Evolutionary conservation across 1,139 yeast species (phyloP), one percentile per base, ranked within the genome.

Genomic region (Debaryomycetaceae sp.): DNA sequence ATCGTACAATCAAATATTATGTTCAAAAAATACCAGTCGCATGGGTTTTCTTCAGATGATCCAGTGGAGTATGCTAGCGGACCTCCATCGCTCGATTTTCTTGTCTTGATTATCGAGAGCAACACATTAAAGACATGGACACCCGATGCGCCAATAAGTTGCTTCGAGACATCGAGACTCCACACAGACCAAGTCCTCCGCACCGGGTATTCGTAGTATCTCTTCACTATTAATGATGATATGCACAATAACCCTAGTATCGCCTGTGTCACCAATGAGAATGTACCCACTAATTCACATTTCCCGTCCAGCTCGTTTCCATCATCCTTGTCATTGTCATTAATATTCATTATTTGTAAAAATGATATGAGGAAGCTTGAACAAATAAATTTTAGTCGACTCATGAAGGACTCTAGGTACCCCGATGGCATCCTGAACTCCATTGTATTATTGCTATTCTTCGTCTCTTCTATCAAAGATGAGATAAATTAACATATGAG

Each of bases 21-120:
- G 57, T 87, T 93, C 45, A 93, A 71, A 57, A 93, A 91, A 66
- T 93, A 93, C 95, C 97, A 91, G 54, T 86, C 89, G 59, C 95
- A 87, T 6, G 91, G 91, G 53, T 85, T 76, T 34, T 70, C 74
- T 11, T 55, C 24, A n/a, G 23, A 6, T 9, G 38, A 8, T 6
- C 31, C 35, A 9, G 13, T 9, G 4, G 35, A 30, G n/a, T 14
- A 30, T 6, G 14, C 36, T 9, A 17, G 23, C 8, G 31, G 8
- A 27, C 13, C 36, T 6, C 2, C 33, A 23, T 35, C 33, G 13
- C 48, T 53, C 31, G 44, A 49, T 37, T 44, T 41, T 33, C 44
- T 43, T 0, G 65, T 55, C 43, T 85, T 81, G 39, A 83, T 46
- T 34, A 89, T 77, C 37, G 96, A 85, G 40, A 87, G 69, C 20